Evolutionary conservation across 257 asterid genomes (phyloP), one percentile per base, ranked within the genome.

Genomic region (Gentiana dahurica): DNA sequence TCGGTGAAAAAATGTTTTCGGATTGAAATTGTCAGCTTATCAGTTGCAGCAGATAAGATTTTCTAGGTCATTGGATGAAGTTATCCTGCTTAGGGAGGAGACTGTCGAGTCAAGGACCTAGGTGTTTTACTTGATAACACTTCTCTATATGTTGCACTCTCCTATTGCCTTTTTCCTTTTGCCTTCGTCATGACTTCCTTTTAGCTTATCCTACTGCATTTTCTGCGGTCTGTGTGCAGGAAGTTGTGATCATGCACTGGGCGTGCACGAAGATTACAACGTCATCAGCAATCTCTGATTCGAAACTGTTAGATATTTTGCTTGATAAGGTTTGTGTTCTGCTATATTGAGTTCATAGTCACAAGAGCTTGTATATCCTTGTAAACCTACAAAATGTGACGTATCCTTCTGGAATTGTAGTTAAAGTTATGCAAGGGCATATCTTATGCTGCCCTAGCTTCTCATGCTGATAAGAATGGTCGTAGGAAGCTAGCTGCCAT

Each of bases 361-460:
- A 2, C 8, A 41, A 39, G 9, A 41, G 46, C 9, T 41, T 41
- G 12, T 15, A 34, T 51, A 12, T 50, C 54, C 44, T 5, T 41
- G 9, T 41, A 10, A 41, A 41, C 46, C 46, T 41, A 10, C 46
- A 41, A 41, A 24, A 41, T 41, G 46, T 5, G 9, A 3, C 24
- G 24, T 24, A 24, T 8, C 5, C 1, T 62, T 52, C 32, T 75
- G 64, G 62, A 65, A 58, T 71, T 62, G 62, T 86, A 92, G 99
- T 81, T 92, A 72, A 92, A 79, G 82, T 70, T 88, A 69, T 92
- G 97, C 85, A 92, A 85, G 78, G 91, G 97, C 59, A 92, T 92
- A 71, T 88, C 99, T 53, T 92, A 88, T 83, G 99, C 99, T 59
- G 99, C 95, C 41, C 94, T 88, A 65, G 97, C 97, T 66, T 90